Base-by-base conservation (phyloP, 1,139 yeast species). In the Blastobotrys indianensis region DNA sequence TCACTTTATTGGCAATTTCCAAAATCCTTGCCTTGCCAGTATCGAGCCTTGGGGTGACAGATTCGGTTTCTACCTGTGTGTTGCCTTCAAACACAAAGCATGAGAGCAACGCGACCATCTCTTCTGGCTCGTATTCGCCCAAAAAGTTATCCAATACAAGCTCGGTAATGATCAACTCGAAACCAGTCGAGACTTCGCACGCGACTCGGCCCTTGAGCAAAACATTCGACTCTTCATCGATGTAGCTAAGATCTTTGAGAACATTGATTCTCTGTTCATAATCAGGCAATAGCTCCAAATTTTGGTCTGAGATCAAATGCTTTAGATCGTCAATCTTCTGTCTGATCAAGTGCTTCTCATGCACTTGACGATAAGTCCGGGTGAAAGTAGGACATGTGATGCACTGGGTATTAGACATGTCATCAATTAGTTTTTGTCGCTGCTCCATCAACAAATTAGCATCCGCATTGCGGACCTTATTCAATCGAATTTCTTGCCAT, bases 121-220 rank as follows among this genome's bases (percentile, higher is more conserved):
- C 99, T 60, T 90, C 96, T 0, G 97, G 92, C 54, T 90, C 95
- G 60, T 85, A 90, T 49, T 87, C 94, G 29, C 94, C 96, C 54
- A 92, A 70, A 69, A 92, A 88, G 65, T 92, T 92, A 59, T 92
- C 95, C 55, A 92, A 72, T 7, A 92, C 80, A 46, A 92, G 73
- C 64, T 92, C 99, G 0, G 98, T 90, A 13, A 92, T 66, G 3
- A 87, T 82, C 50, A 92, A 72, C 64, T 90, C 97, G 79, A 90
- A 87, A 0, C 97, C 97, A 29, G 88, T 79, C 60, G 86, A 86
- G 51, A 90, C 75, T 59, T 90, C 97, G 63, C 90, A 82, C 0
- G 90, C 90, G 38, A 85, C 94, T 53, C 94, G 72, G 12, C 94
- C 97, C 67, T 88, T 88, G 54, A 90, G 72, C 33, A 80, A 76